Evolutionary conservation across 2,329 filamentous ascomycete species (phyloP).

Genomic region (Fusarium sulawesiense): DNA sequence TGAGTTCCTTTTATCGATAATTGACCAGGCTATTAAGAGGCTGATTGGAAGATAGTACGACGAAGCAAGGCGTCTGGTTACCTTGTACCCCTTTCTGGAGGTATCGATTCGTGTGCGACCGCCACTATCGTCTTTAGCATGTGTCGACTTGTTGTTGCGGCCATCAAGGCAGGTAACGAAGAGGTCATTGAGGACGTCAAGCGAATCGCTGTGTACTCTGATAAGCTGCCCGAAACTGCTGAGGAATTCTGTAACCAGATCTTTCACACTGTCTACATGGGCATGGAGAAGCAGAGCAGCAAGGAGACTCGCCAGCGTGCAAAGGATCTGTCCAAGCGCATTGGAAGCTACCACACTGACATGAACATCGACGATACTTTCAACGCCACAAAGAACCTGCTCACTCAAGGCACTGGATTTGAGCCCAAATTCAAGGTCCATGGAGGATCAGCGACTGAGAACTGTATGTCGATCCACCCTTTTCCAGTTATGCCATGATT

Average conservation of each 20-base stretch:
- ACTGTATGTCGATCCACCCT: slow-evolving; percentile 48
- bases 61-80: slow-evolving; percentile 27
- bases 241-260: slow-evolving; percentile 65
- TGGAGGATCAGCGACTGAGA: slow-evolving; percentile 64
- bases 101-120: slow-evolving; percentile 39
- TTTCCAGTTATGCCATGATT: neutral
- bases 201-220: slow-evolving; percentile 39
- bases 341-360: slow-evolving; percentile 79
- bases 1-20: neutral
- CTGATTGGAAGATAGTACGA: slow-evolving; percentile 17
- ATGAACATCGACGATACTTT: slow-evolving; percentile 78
- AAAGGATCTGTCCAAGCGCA: slow-evolving; percentile 67
- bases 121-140: slow-evolving; percentile 56
- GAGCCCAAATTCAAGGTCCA: slow-evolving; percentile 61
- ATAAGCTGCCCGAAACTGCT: slow-evolving; percentile 60
- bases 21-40: neutral
- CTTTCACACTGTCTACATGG: slow-evolving; percentile 62
- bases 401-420: slow-evolving; percentile 69
- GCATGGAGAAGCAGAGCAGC: slow-evolving; percentile 74
- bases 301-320: slow-evolving; percentile 75
- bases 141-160: slow-evolving; percentile 62
- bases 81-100: slow-evolving; percentile 35
- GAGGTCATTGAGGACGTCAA: slow-evolving; percentile 53
- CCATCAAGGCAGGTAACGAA: slow-evolving; percentile 33
- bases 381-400: slow-evolving; percentile 62